Conservation (phyloP, 129 eudicot genomes). For the Chrysanthemum lavandulifolium region DNA sequence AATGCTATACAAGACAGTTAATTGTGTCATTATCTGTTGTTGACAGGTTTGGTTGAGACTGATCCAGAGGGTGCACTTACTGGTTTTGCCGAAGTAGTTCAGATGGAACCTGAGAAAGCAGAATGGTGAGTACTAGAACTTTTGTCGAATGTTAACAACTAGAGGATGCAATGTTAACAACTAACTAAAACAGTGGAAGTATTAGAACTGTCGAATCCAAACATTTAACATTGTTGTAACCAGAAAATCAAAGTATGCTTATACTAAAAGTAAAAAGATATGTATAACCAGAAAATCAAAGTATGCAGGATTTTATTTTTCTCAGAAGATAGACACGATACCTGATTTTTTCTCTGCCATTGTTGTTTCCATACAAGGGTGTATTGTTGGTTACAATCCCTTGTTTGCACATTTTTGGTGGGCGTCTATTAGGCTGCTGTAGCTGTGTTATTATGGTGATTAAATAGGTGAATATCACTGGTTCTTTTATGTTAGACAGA, state of each 20-base stretch:
- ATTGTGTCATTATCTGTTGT: constrained; percentile 9
- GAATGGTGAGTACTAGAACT: constrained; percentile 63
- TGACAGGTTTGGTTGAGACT: constrained; percentile 87
- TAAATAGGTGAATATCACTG: too few relatives aligned
- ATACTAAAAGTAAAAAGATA: neutral
- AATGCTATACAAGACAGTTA: neutral
- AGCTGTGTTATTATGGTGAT: too few relatives aligned
- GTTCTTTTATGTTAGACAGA: too few relatives aligned
- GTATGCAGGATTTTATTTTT: neutral
- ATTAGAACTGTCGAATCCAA: neutral
- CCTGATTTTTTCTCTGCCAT: too few relatives aligned
- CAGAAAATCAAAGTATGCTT: neutral
- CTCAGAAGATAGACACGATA: too few relatives aligned
- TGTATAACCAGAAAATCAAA: neutral
- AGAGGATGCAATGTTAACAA: too few relatives aligned
- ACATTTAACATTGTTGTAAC: too few relatives aligned
- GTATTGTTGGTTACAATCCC: too few relatives aligned
- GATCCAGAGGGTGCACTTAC: constrained; percentile 95
- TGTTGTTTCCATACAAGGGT: too few relatives aligned
- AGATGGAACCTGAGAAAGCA: constrained; percentile 98
- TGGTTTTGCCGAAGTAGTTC: constrained; percentile 95
- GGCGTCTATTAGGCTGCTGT: too few relatives aligned
- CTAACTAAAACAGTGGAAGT: neutral
- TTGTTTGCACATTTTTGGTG: too few relatives aligned
- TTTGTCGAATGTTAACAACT: too few relatives aligned